Evolutionary conservation across 495 filamentous ascomycete species (phyloP).

Genomic region (Penicillium bialowiezense): DNA sequence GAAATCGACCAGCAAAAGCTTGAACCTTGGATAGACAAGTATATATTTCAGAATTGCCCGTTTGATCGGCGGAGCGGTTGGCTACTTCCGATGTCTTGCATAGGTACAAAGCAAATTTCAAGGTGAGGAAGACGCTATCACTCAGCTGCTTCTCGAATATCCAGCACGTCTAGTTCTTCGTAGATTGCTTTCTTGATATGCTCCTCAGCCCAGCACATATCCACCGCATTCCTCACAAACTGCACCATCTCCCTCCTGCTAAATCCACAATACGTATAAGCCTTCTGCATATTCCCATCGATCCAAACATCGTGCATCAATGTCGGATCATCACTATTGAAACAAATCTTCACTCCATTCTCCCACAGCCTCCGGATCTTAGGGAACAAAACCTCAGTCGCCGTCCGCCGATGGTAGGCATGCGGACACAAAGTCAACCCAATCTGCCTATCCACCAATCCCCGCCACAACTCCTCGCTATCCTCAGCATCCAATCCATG

Average conservation of each 20-base stretch:
- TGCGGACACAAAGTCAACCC: constrained; percentile 43
- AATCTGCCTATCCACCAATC: constrained; percentile 27
- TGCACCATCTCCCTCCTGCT: constrained; percentile 33
- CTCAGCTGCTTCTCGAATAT: too few species aligned
- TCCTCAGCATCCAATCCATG: constrained; percentile 41
- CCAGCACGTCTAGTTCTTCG: constrained; percentile 18
- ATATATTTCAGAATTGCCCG: too few species aligned
- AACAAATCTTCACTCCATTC: constrained; percentile 32
- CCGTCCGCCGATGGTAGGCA: constrained; percentile 38
- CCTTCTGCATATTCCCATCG: constrained; percentile 39
- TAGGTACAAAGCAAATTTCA: too few species aligned
- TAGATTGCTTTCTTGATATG: constrained; percentile 20
- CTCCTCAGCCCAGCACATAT: constrained; percentile 39
- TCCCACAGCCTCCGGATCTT: constrained; percentile 37
- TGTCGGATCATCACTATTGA: constrained; percentile 42
- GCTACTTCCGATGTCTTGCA: too few species aligned
- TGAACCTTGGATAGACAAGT: too few species aligned
- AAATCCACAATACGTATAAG: constrained; percentile 31
- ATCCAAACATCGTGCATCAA: constrained; percentile 46
- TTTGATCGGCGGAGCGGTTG: too few species aligned
- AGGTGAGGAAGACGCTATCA: too few species aligned
- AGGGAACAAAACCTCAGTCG: constrained; percentile 34
- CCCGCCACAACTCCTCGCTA: constrained; percentile 26
- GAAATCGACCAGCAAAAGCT: too few species aligned
- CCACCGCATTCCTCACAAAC: constrained; percentile 34